Percentiles rank a stretch among this genome's conserved stretches.
phyloP scores from a whole-genome alignment of 2,329 filamentous ascomycete species.

The Rhytidhysteron rufulum region DNA sequence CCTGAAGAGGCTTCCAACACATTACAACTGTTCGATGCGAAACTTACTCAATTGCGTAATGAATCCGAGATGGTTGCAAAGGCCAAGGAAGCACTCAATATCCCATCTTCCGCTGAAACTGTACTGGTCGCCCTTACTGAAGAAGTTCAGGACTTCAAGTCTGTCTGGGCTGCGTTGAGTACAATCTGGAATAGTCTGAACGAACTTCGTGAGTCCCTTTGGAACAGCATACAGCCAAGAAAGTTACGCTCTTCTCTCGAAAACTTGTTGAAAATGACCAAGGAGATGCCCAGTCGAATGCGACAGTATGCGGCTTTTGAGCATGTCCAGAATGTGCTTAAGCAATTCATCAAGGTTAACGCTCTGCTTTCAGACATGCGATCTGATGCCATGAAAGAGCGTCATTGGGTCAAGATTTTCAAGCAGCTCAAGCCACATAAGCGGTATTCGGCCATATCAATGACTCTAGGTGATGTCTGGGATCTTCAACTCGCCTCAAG shows the following conservation, averaged over 20 bases:
- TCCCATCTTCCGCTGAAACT: constrained; percentile 75
- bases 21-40: constrained; percentile 75
- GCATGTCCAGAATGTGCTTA: constrained; percentile 88
- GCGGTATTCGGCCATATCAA: constrained; percentile 87
- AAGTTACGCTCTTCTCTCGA: constrained; percentile 90
- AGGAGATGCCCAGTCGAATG: constrained; percentile 99
- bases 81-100: constrained; percentile 92
- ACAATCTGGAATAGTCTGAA: constrained; percentile 97
- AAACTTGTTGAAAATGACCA: constrained; percentile 92
- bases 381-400: constrained; percentile 91
- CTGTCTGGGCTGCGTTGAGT: constrained; percentile 91
- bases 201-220: constrained; percentile 85
- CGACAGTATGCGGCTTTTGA: constrained; percentile 99
- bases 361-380: constrained; percentile 83
- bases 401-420: constrained; percentile 98
- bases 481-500: constrained; percentile 87
- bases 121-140: constrained; percentile 83
- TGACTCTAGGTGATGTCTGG: constrained; percentile 98
- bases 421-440: constrained; percentile 90
- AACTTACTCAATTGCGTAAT: constrained; percentile 78
- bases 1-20: constrained; percentile 84
- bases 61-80: constrained; percentile 93
- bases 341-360: constrained; percentile 88
- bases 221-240: constrained; percentile 92
- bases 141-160: constrained; percentile 98